Evolutionary conservation across 1,284 basidiomycete species (phyloP), one percentile per base, ranked within the genome.

Genomic region (Marasmius tenuissimus): DNA sequence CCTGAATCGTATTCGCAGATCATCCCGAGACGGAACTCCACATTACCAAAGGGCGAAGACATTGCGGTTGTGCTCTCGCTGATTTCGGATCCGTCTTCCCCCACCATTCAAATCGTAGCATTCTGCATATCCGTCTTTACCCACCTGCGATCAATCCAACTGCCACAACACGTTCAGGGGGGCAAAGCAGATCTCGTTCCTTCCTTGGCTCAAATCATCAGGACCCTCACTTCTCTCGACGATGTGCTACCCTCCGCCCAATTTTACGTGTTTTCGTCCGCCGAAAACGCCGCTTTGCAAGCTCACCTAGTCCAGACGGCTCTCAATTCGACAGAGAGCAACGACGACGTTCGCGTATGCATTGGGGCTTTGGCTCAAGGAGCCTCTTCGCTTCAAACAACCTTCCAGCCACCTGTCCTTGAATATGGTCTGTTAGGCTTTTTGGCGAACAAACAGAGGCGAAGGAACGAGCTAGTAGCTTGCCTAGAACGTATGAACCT

Each of bases 291-390:
- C 10, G 70, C 75, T 5, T 65, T 83, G 34, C 79, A 82, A 62
- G 66, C 70, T 3, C 75, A 78, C 54, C 72, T 83, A 42, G 75
- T 82, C 49, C 68, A 78, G 40, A 67, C 73, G 18, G 81, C 81
- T 9, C 70, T 83, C 7, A 71, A 70, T 2, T 69, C 75, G 11
- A 65, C 69, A n/a, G 66, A 70, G 16, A 66, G 66, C 20, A 66
- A 65, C 12, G 69, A 71, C 3, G 78, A 80, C 40, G 69, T 81
- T 37, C 76, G 79, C 6, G 61, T 78, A 7, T 82, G 81, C 63
- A 77, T 83, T 33, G 80, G 79, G 20, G 76, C 81, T 18, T 71
- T 83, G 5, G 75, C 78, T 9, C 77, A 82, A 66, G 81, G 81
- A 0, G 79, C 79, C 6, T 75, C 79, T 0, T 72, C 81, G 7